phyloP scores from a whole-genome alignment of 345 rosid genomes.

The Mallotus nudiflorus region DNA sequence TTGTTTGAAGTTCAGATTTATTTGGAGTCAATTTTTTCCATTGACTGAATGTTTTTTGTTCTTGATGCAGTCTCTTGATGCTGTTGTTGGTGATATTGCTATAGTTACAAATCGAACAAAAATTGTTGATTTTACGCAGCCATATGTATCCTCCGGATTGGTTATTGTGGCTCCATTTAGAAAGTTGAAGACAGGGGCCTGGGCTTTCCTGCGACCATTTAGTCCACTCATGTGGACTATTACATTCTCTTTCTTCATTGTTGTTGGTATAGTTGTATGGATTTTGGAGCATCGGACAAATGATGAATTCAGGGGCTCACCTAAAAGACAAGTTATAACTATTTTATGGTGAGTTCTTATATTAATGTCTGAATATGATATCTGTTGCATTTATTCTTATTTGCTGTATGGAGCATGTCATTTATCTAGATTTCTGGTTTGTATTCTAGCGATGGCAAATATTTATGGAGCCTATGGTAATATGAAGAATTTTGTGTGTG shows the following conservation, averaged over 20 bases:
- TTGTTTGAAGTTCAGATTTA: conserved; percentile 4
- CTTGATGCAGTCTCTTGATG: conserved; percentile 68
- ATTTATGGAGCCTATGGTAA: neutral
- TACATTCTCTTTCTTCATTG: conserved; percentile 63
- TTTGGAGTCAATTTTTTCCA: neutral
- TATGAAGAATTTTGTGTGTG: neutral
- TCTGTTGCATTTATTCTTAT: neutral
- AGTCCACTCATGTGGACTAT: conserved; percentile 70
- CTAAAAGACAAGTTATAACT: conserved; percentile 68
- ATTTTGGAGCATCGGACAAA: conserved; percentile 87
- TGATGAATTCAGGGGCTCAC: conserved; percentile 94
- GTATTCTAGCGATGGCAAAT: neutral
- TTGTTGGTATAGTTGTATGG: conserved; percentile 87
- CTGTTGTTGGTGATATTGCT: conserved; percentile 86
- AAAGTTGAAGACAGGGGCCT: conserved; percentile 76
- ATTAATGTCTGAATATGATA: conserved; percentile 2
- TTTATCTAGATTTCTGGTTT: neutral
- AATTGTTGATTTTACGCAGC: conserved; percentile 90
- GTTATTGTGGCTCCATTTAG: conserved; percentile 83
- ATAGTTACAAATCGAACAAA: conserved; percentile 81
- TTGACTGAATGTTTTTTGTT: conserved; percentile 19
- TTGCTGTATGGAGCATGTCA: neutral
- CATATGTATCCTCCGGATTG: conserved; percentile 85
- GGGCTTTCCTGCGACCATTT: conserved; percentile 92
- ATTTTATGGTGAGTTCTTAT: conserved; percentile 67